Conservation (phyloP, 495 filamentous ascomycete genomes). For the Annulohypoxylon moriforme region DNA sequence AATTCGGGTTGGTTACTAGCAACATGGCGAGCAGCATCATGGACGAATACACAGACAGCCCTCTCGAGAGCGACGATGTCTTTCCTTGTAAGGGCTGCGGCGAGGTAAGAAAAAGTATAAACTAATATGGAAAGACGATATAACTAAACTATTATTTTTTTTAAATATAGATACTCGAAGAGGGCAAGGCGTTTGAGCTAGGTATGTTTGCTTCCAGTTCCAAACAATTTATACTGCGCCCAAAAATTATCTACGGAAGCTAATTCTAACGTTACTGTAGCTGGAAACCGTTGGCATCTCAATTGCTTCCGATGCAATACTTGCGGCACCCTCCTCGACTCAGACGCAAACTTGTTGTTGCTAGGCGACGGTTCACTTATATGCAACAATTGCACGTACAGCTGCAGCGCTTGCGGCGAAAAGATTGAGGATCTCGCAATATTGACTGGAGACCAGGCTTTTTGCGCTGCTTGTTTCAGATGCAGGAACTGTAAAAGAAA, state of each 20-base stretch:
- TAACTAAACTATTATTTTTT: conserved; percentile 44
- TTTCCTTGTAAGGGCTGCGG: conserved; percentile 98
- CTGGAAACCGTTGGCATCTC: conserved; percentile 98
- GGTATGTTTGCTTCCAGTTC: conserved; percentile 68
- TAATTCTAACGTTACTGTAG: conserved; percentile 58
- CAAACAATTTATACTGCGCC: conserved; percentile 1
- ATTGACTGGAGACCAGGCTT: conserved; percentile 98
- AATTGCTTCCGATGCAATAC: conserved; percentile 99
- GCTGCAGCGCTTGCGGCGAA: conserved; percentile 94
- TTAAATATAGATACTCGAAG: conserved; percentile 90
- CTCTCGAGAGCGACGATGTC: conserved; percentile 88
- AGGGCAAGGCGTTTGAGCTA: conserved; percentile 98
- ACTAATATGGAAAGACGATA: neutral
- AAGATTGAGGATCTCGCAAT: conserved; percentile 99
- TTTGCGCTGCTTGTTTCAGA: conserved; percentile 95
- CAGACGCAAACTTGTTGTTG: conserved; percentile 95
- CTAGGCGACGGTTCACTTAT: conserved; percentile 98
- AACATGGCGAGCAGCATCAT: conserved; percentile 44
- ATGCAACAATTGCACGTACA: conserved; percentile 99
- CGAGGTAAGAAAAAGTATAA: conserved; percentile 69
- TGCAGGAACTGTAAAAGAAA: conserved; percentile 98
- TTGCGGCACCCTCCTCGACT: conserved; percentile 94
- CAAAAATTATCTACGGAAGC: conserved; percentile 22
- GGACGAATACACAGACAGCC: conserved; percentile 79
- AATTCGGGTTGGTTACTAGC: conserved; percentile 11